Evolutionary conservation across 805 yeast genomes (phyloP).

Genomic region (Cyberlindnera saturnus): DNA sequence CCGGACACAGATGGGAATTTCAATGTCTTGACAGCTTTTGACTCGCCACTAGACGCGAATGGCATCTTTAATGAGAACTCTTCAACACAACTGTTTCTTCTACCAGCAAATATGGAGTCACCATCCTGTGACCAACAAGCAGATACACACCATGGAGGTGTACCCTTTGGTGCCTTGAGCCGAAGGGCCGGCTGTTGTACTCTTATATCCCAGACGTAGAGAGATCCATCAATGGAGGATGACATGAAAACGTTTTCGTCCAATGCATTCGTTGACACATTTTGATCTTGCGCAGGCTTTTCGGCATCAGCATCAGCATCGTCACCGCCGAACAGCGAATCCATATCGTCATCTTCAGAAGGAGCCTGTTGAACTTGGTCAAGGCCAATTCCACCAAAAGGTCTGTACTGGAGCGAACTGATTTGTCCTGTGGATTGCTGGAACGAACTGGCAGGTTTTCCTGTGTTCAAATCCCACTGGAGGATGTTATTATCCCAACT

Average conservation of each 20-base stretch:
- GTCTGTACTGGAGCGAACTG: constrained; percentile 68
- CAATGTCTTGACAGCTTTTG: constrained; percentile 51
- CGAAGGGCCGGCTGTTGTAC: constrained; percentile 37
- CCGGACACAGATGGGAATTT: constrained; percentile 86
- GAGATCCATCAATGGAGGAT: constrained; percentile 76
- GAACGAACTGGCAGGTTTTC: constrained; percentile 44
- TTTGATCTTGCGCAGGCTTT: neutral
- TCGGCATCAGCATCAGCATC: constrained; percentile 31
- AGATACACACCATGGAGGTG: constrained; percentile 94
- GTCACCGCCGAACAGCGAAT: constrained; percentile 54
- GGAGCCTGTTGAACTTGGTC: constrained; percentile 14
- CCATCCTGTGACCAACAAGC: constrained; percentile 89
- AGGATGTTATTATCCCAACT: constrained; percentile 82
- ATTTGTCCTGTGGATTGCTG: constrained; percentile 69
- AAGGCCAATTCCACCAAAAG: constrained; percentile 30
- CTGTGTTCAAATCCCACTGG: constrained; percentile 84
- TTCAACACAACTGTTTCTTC: constrained; percentile 85
- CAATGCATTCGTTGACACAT: constrained; percentile 1
- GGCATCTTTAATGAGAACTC: constrained; percentile 63
- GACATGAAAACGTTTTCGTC: constrained; percentile 60
- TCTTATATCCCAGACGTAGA: constrained; percentile 81
- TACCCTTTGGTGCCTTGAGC: constrained; percentile 49
- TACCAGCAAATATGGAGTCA: constrained; percentile 70
- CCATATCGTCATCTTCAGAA: constrained; percentile 40
- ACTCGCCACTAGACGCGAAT: constrained; percentile 27